Conservation (phyloP, 495 filamentous ascomycete species). For the Penicillium verhagenii region DNA sequence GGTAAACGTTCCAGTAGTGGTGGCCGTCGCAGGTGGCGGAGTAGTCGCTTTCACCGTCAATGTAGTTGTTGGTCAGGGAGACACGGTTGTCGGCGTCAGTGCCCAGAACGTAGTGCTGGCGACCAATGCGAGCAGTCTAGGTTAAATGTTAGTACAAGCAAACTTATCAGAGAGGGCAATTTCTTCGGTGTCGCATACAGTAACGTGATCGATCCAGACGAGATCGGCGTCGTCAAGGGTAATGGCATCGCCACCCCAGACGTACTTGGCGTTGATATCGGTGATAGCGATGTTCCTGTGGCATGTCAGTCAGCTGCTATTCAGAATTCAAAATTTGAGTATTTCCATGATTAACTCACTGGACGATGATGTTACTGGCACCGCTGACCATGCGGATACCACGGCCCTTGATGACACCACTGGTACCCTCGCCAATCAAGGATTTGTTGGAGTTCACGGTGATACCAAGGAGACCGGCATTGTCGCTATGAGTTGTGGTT, state of each 20-base stretch:
- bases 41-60: slow-evolving; percentile 50
- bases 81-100: slow-evolving; percentile 21
- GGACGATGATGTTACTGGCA: slow-evolving; percentile 43
- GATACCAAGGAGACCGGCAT: slow-evolving; percentile 10
- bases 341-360: slow-evolving; percentile 10
- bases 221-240: slow-evolving; percentile 30
- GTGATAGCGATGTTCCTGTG: slow-evolving; percentile 39
- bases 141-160: too few species aligned
- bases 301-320: neutral
- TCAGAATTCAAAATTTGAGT: neutral
- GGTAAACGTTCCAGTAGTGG: slow-evolving; percentile 54
- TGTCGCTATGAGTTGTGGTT: neutral
- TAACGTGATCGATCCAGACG: slow-evolving; percentile 44
- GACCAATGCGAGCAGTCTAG: slow-evolving; percentile 43
- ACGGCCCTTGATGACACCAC: slow-evolving; percentile 41
- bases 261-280: slow-evolving; percentile 41
- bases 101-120: slow-evolving; percentile 47
- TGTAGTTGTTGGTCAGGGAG: slow-evolving; percentile 44
- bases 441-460: slow-evolving; percentile 40
- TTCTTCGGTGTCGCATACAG: too few species aligned
- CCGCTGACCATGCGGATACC: slow-evolving; percentile 39
- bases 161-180: too few species aligned
- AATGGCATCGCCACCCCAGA: slow-evolving; percentile 44
- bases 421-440: slow-evolving; percentile 32
- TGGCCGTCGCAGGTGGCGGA: slow-evolving; percentile 52